Conservation (phyloP, 805 yeast genomes). For the Sungouiozyma ichnusensis region DNA sequence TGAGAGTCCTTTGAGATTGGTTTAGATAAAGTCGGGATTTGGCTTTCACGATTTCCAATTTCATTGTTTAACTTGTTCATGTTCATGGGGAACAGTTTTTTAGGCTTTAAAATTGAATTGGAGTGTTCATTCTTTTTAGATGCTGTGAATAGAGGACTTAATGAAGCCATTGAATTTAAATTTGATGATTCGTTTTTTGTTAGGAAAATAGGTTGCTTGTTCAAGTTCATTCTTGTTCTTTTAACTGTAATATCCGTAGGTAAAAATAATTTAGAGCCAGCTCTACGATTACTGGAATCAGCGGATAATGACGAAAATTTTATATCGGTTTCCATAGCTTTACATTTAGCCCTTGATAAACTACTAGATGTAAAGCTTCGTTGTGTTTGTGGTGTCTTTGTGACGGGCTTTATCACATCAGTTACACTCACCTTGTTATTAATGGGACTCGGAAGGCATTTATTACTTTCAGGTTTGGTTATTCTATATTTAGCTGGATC, state of each 20-base stretch:
- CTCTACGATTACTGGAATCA: not conserved
- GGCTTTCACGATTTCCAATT: conserved; percentile 6
- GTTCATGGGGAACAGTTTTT: conserved; percentile 18
- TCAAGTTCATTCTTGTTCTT: conserved; percentile 4
- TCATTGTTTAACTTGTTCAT: conserved; percentile 11
- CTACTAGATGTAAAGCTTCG: not conserved
- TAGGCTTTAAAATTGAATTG: conserved; percentile 10
- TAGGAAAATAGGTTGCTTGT: conserved; percentile 8
- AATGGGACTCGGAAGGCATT: not conserved
- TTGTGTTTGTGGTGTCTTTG: conserved; percentile 4
- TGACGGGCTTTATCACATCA: not conserved
- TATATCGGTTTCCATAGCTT: not conserved
- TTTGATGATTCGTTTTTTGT: conserved; percentile 8
- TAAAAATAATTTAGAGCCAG: conserved; percentile 7
- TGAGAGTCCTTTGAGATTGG: not conserved
- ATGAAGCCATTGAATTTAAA: conserved; percentile 3
- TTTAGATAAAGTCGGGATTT: conserved; percentile 15
- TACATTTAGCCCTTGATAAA: not conserved
- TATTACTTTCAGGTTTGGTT: not conserved
- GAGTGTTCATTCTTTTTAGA: not conserved
- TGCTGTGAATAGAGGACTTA: conserved; percentile 5
- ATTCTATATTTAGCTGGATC: not conserved
- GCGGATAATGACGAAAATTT: not conserved
- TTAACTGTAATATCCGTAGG: conserved; percentile 10
- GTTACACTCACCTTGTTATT: not conserved